These are phyloP conservation scores for Phytophthora sp. DNA, from an alignment of 352 stramenopile species.

Conservation along the genomic window DNA sequence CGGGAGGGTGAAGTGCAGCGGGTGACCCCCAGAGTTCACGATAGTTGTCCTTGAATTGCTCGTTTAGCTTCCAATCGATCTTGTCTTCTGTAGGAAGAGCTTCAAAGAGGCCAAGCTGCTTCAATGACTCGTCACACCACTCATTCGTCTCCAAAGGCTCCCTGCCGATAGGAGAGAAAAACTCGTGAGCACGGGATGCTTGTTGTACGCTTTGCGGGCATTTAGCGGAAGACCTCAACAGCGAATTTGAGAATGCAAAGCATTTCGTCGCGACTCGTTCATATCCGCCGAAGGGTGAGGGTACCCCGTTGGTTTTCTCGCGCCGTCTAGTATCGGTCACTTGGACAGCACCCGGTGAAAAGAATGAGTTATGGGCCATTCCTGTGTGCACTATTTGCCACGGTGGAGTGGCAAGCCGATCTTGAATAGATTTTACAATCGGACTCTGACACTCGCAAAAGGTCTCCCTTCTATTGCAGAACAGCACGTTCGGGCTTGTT, in stretches of 20 bases:
- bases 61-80: constrained; percentile 56
- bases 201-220: constrained; percentile 3
- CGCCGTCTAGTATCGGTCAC: no score
- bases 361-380: no score
- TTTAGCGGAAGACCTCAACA: background rate
- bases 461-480: background rate
- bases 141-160: constrained; percentile 21
- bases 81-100: constrained; percentile 41
- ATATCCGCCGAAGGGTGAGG: background rate
- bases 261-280: background rate
- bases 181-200: constrained; percentile 21
- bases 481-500: constrained; percentile 3
- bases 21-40: constrained; percentile 24
- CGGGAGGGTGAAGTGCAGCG: background rate
- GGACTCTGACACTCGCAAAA: background rate
- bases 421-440: no score
- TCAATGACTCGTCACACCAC: constrained; percentile 60
- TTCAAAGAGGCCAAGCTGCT: constrained; percentile 46
- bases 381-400: no score
- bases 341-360: no score
- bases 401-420: no score
- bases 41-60: constrained; percentile 29
- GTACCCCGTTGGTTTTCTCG: background rate
- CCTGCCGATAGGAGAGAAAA: constrained; percentile 39
- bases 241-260: background rate